Base-by-base conservation (phyloP, 371 early-diverging fungal species). In the Blakeslea trispora region DNA sequence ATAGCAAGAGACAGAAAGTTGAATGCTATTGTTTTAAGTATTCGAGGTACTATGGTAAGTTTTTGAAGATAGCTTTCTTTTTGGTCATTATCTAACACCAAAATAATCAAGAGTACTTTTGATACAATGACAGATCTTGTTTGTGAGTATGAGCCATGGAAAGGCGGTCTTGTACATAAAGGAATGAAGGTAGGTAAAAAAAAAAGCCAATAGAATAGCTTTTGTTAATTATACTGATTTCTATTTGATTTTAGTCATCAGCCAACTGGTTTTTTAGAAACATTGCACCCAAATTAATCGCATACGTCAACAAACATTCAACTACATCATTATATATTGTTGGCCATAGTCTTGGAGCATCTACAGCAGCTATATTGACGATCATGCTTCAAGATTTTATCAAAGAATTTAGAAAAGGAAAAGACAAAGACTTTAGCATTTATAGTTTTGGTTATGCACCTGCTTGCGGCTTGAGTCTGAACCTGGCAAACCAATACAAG, bases 61-160 rank as follows among this genome's bases (percentile, higher is more conserved):
- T 4, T 32, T 31, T 32, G 14, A 54, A 5, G n/a, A 3, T 14
- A 19, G 2, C 11, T 37, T 37, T 21, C 22, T 14, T 23, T 11
- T 28, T 28, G 5, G 7, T 7, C 39, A 23, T 11, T 15, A 13
- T 35, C 6, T n/a, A 11, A 32, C 28, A 7, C 9, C 9, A 31
- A 5, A 22, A 5, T 31, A 35, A 15, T 19, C 17, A 64, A 86
- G 87, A 92, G 89, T 42, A 76, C 84, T 1, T 81, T 84, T 60
- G 93, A 93, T 62, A 83, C 90, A 0, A 66, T 93, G 57, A 92
- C 94, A 0, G 94, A 93, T 61, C 61, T 93, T 18, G 83, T 87
- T 0, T 92, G 92, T 53, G 91, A 91, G 59, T 93, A 92, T 57
- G 81, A 84, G 44, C 86, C 81, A 32, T 92, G 93, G 92, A 84